These are phyloP conservation scores for Barnettozyma sucrosica DNA, from an alignment of 805 yeast species.

Conservation along the genomic window DNA sequence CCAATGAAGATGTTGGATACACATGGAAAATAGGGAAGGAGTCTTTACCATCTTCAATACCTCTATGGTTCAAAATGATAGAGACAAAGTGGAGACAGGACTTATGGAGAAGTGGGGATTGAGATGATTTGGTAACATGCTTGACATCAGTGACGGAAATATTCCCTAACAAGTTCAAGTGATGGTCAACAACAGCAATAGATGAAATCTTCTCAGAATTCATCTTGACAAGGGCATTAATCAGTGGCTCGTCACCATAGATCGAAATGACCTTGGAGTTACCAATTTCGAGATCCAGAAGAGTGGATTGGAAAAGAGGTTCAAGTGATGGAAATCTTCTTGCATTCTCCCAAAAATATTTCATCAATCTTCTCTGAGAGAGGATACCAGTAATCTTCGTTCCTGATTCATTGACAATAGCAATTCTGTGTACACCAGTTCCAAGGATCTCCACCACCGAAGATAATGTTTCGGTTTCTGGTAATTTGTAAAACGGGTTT, in stretches of 20 bases:
- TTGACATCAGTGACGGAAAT: slow-evolving; percentile 93
- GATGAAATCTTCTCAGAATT: slow-evolving; percentile 79
- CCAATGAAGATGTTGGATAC: slow-evolving; percentile 68
- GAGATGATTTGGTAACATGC: slow-evolving; percentile 80
- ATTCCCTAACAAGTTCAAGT: slow-evolving; percentile 75
- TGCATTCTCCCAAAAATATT: slow-evolving; percentile 89
- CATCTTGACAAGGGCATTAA: slow-evolving; percentile 85
- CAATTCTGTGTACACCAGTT: slow-evolving; percentile 92
- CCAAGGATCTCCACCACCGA: slow-evolving; percentile 83
- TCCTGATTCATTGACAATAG: slow-evolving; percentile 53
- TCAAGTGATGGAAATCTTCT: slow-evolving; percentile 81
- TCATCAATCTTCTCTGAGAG: slow-evolving; percentile 83
- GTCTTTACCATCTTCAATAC: slow-evolving; percentile 91
- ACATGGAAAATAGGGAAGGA: slow-evolving; percentile 96
- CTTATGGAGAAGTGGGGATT: slow-evolving; percentile 74
- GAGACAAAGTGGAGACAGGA: slow-evolving; percentile 85
- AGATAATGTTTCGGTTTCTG: slow-evolving; percentile 60
- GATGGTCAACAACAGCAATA: slow-evolving; percentile 84
- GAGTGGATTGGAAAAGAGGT: slow-evolving; percentile 57
- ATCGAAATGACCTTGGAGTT: slow-evolving; percentile 68
- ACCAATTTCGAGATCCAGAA: slow-evolving; percentile 75
- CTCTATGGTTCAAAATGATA: slow-evolving; percentile 79
- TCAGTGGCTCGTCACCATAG: slow-evolving; percentile 78
- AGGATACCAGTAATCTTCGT: slow-evolving; percentile 72
- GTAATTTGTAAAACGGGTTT: slow-evolving; percentile 78